Base-by-base conservation (phyloP, 768 basidiomycete species). In the Mrakia gelida region DNA sequence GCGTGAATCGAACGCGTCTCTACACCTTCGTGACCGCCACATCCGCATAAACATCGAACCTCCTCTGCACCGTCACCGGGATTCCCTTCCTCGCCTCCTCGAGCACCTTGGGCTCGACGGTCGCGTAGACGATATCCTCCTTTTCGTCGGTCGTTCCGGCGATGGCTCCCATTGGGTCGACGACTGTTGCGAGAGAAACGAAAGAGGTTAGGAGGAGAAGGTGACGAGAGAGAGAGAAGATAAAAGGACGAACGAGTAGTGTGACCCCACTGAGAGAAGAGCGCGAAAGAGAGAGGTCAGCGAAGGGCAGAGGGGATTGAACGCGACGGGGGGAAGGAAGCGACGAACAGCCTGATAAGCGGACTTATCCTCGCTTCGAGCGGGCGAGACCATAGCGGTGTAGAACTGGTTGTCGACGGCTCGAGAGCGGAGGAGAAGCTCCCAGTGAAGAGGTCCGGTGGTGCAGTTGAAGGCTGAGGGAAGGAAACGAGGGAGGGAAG, bases 321-420 rank as follows among this genome's bases (percentile, higher is more conserved):
- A 45, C 45, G 45, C 45, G 45, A 45, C 7, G 4, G 15, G 45
- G 45, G 11, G 38, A 59, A 28, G 70, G 38, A 16, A 28, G 7
- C 0, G 61, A 79, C 83, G 70, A 70, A 83, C 83, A 76, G 96
- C 94, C 82, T 97, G 94, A 84, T 98, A 98, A 23, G 81, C 80
- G 7, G 88, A 88, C 28, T 93, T 92, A 15, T 85, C 89, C 80
- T 91, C 82, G 80, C 96, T 91, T 32, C 95, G 89, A 3, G 97
- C 96, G 43, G 95, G 95, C 76, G 94, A 97, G 83, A 94, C 96
- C 94, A 95, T 96, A 0, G 92, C 88, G 80, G 98, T 89, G 85
- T 89, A 99, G n/a, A 98, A 89, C 85, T 98, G 95, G 82, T 98
- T 98, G 83, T 99, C 97, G 32, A 95, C 89, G 9, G 97, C 97